A percentile compares a stretch with the other conserved stretches of the same genome.
These are phyloP conservation scores for Phytophthora pseudosyringae DNA, from an alignment of 352 stramenopile species.

Conservation along the genomic window DNA sequence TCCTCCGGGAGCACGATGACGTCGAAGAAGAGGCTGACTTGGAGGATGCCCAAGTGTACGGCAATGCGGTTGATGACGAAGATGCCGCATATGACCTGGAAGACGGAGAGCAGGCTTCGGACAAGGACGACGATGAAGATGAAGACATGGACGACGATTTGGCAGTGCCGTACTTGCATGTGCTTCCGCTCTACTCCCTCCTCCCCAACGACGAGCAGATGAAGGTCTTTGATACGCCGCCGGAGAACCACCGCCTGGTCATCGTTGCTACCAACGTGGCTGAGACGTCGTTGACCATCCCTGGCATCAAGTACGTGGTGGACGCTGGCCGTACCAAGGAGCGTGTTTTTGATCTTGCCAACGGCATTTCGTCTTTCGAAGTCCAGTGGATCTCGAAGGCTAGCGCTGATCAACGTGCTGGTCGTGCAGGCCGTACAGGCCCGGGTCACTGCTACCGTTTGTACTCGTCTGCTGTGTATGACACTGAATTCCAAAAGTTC, in stretches of 20 bases:
- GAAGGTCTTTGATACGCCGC: conserved; percentile 86
- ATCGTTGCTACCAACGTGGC: conserved; percentile 99
- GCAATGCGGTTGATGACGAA: conserved; percentile 54
- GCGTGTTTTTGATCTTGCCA: conserved; percentile 93
- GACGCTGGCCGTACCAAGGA: conserved; percentile 97
- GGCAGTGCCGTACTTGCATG: conserved; percentile 80
- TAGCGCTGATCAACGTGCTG: conserved; percentile 90
- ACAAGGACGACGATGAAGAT: conserved; percentile 74
- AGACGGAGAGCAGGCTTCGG: conserved; percentile 40
- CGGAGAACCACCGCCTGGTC: conserved; percentile 92
- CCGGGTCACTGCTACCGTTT: conserved; percentile 98
- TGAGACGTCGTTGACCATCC: conserved; percentile 97
- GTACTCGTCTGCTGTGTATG: conserved; percentile 97
- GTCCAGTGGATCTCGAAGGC: conserved; percentile 92
- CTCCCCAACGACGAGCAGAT: conserved; percentile 97
- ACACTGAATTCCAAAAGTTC: conserved; percentile 94
- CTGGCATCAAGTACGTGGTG: conserved; percentile 97
- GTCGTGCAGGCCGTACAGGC: conserved; percentile 95
- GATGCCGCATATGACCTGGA: conserved; percentile 55
- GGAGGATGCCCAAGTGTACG: conserved; percentile 71
- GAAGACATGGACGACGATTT: conserved; percentile 81
- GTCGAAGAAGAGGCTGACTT: conserved; percentile 83
- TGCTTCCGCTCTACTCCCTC: conserved; percentile 97
- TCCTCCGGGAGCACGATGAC: conserved; percentile 82
- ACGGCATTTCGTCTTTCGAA: conserved; percentile 94